Base-by-base conservation (phyloP, 768 basidiomycete genomes). In the Naematelia aurantialba region DNA sequence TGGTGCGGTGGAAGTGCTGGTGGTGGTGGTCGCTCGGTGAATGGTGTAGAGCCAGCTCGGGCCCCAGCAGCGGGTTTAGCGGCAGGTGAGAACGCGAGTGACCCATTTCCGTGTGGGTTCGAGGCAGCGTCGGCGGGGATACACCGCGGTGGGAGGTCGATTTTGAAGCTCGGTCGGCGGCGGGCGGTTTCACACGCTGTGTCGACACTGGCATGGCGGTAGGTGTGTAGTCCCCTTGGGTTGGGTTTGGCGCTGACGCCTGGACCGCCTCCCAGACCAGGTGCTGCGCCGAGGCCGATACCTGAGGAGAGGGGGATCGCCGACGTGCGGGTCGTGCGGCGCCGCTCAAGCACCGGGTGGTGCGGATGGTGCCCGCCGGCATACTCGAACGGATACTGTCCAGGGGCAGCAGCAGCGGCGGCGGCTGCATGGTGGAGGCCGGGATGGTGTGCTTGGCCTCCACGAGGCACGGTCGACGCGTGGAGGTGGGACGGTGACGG, bases 101-200 rank as follows among this genome's bases (percentile, higher is more conserved):
- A n/a, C n/a, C n/a, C n/a, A n/a, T n/a, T n/a, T n/a, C n/a, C n/a
- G n/a, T n/a, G n/a, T n/a, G n/a, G n/a, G n/a, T n/a, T n/a, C n/a
- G n/a, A n/a, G n/a, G n/a, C n/a, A 22, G 26, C 24, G 17, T 50
- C 48, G 24, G 26, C 24, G 24, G 48, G 48, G 5, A 24, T 14
- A 14, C 25, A n/a, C 13, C 27, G 24, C 13, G 52, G 52, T 4
- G 52, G 52, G 11, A 52, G 34, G 24, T 52, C 52, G 24, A 52
- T 52, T 14, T 52, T 27, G 24, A 52, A 26, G 24, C 52, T 52
- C 17, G 52, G 52, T 52, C 34, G 27, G 12, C 52, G 27, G 11
- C 52, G 29, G 17, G 34, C 34, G 17, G 8, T 39, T 39, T 39
- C 34, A 39, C 8, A 8, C 8, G 34, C 34, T 8, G 34, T 39